These are phyloP conservation scores for Cryptococcus sp. DNA, from an alignment of 1,284 basidiomycete genomes.

Conservation along the genomic window DNA sequence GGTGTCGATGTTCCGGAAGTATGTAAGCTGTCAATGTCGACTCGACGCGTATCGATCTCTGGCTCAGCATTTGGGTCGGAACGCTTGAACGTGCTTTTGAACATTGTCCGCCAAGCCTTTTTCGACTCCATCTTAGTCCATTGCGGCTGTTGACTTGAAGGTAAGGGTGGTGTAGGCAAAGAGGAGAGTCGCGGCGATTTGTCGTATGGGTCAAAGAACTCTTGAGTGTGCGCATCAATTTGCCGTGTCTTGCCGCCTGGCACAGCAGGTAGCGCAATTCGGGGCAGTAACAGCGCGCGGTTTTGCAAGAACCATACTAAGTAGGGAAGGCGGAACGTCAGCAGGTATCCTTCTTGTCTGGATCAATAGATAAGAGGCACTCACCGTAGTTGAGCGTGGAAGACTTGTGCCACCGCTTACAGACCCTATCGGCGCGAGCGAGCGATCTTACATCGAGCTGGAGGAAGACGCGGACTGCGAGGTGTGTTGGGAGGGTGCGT, in stretches of 20 bases:
- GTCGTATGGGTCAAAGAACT: slow-evolving; percentile 54
- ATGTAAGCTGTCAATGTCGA: slow-evolving; percentile 47
- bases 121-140: slow-evolving; percentile 55
- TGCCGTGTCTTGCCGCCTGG: slow-evolving; percentile 52
- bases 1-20: slow-evolving; percentile 74
- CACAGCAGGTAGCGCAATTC: slow-evolving; percentile 37
- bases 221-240: slow-evolving; percentile 40
- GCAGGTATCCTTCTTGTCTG: not conserved
- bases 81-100: slow-evolving; percentile 44
- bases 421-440: slow-evolving; percentile 73
- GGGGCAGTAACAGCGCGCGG: slow-evolving; percentile 53
- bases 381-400: slow-evolving; percentile 85
- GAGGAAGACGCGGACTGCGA: slow-evolving; percentile 74
- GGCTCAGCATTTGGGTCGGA: slow-evolving; percentile 36
- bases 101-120: slow-evolving; percentile 43
- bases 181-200: slow-evolving; percentile 54
- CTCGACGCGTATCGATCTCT: slow-evolving; percentile 42
- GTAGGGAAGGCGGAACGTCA: not conserved
- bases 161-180: slow-evolving; percentile 57
- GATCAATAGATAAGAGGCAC: slow-evolving; percentile 35
- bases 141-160: slow-evolving; percentile 49
- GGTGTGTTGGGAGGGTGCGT: slow-evolving; percentile 70
- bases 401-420: slow-evolving; percentile 79
- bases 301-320: slow-evolving; percentile 84
- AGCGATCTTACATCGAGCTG: slow-evolving; percentile 67